Conservation (phyloP, 73 alveolate species). For the Paramecium primaurelia region DNA sequence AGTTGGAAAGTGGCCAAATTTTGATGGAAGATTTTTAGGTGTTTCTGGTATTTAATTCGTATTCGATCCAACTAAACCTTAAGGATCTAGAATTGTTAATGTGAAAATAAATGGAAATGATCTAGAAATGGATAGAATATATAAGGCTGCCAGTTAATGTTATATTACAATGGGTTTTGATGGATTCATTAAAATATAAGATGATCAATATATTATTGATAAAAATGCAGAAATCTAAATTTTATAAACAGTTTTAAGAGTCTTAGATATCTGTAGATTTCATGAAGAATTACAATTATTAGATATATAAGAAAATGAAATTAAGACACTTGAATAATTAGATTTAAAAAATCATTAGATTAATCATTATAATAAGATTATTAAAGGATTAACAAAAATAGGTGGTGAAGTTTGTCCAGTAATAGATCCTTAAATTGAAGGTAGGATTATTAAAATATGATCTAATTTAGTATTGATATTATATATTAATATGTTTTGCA, state of each 20-base stretch:
- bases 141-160: constrained; percentile 2
- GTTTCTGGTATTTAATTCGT: constrained; percentile 43
- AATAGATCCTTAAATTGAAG: background rate
- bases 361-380: background rate
- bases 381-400: background rate
- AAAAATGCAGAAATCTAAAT: background rate
- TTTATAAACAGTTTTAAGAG: background rate
- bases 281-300: background rate
- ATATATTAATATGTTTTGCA: background rate
- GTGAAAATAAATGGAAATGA: background rate
- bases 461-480: background rate
- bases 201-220: background rate
- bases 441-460: background rate
- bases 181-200: background rate
- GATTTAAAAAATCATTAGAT: background rate
- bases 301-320: background rate
- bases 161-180: background rate
- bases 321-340: background rate
- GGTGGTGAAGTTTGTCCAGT: background rate
- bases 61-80: constrained; percentile 43
- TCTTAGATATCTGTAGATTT: background rate
- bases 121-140: background rate
- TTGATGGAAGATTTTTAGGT: constrained; percentile 57
- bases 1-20: constrained; percentile 58
- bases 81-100: background rate